phyloP scores from a whole-genome alignment of 2,329 filamentous ascomycete species.

The Clonostachys byssicola region DNA sequence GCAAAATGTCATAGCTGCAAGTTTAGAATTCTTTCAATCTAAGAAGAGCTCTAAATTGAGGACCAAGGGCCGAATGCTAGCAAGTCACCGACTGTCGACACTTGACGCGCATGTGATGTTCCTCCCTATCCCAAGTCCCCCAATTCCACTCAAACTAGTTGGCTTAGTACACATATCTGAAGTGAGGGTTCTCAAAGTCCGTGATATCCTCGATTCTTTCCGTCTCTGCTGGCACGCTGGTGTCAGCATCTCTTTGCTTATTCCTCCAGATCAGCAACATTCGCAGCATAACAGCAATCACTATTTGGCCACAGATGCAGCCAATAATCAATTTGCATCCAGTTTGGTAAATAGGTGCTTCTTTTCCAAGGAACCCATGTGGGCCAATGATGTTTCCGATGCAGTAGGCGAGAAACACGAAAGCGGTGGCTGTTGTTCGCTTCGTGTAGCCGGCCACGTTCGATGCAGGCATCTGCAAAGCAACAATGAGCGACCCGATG shows the following conservation, averaged over 20 bases:
- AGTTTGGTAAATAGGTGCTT: conserved; percentile 40
- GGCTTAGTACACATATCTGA: conserved; percentile 7
- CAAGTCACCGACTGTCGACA: too few species aligned
- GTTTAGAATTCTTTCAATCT: too few species aligned
- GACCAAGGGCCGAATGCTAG: too few species aligned
- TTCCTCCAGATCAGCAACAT: conserved; percentile 28
- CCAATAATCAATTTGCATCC: conserved; percentile 43
- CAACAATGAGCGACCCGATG: conserved; percentile 44
- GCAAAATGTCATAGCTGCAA: too few species aligned
- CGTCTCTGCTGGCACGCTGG: conserved; percentile 20
- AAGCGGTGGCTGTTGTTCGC: conserved; percentile 31
- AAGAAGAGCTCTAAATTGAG: too few species aligned
- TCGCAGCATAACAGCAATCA: conserved; percentile 25
- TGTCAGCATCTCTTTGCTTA: conserved; percentile 26
- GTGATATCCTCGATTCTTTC: conserved; percentile 18
- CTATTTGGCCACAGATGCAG: conserved; percentile 34
- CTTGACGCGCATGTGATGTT: too few species aligned
- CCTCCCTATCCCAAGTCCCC: too few species aligned
- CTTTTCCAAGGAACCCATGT: conserved; percentile 32
- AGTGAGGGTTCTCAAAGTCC: conserved; percentile 20
- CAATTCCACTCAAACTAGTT: too few species aligned
- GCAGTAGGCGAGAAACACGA: conserved; percentile 36
- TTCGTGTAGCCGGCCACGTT: conserved; percentile 40
- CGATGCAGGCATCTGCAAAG: conserved; percentile 41
- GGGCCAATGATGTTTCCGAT: conserved; percentile 38